Evolutionary conservation across 2,329 filamentous ascomycete genomes (phyloP), one percentile per base, ranked within the genome.

Genomic region (Blastomyces silverae): DNA sequence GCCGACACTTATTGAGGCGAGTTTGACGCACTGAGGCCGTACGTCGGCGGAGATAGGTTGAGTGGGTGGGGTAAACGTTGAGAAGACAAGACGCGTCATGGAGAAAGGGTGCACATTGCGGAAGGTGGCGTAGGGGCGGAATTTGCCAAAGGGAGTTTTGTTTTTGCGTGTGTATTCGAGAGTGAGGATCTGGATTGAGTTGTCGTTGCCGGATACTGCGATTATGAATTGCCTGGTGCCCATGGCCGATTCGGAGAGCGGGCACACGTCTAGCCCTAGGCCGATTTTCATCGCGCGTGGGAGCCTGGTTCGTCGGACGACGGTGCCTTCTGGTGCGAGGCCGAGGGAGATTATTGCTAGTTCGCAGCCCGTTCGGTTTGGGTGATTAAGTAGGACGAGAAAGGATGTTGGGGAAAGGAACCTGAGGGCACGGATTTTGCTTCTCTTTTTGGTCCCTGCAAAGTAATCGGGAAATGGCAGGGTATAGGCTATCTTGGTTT

Each of bases 1-100:
- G 66, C 87, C 88, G 70, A 95, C 87, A 60, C 89, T 91, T 52
- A 91, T 89, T 58, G 89, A 92, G 39, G 90, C 92, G 3, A 96
- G 84, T 70, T 90, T 90, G 69, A 95, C 79, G 71, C 85, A 85
- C 70, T 87, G 83, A 20, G 84, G 81, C 48, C 75, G 72, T 61
- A 78, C 78, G 64, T 79, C 74, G 70, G 80, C 73, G 2, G 77
- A 79, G 67, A 83, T 79, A n/a, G 84, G 75, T 61, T 78, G 72
- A 3, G 71, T 64, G 1, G 83, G 85, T 0, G 84, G 78, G 28
- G 75, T 73, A 73, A 87, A 88, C 17, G 73, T 75, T 8, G 80
- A 81, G 69, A 82, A 81, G 59, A 74, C 73, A 64, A 82, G 72
- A 64, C 83, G 84, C 2, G 86, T 88, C 76, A 88, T 85, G 52